Conservation (phyloP, 768 basidiomycete genomes). For the Exidia glandulosa region DNA sequence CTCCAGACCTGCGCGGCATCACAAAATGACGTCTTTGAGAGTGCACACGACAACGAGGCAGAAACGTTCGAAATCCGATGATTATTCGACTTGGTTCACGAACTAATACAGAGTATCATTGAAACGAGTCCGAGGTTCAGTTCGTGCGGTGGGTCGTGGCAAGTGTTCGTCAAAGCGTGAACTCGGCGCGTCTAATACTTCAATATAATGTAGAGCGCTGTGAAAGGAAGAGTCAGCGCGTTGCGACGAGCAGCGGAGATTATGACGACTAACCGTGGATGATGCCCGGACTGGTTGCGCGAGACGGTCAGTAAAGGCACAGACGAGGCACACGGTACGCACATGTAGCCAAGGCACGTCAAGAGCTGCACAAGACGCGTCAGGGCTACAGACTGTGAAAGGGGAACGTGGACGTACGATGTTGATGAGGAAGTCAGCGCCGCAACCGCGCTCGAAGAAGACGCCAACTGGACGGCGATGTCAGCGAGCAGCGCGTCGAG, state of each 20-base stretch:
- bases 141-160: not conserved
- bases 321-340: constrained; percentile 18
- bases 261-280: constrained; percentile 42
- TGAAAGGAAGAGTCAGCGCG: not conserved
- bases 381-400: constrained; percentile 3
- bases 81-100: too few relatives aligned
- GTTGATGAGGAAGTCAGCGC: constrained; percentile 67
- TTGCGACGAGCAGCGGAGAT: constrained; percentile 7
- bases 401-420: constrained; percentile 21
- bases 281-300: constrained; percentile 51
- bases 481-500: constrained; percentile 54
- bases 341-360: constrained; percentile 74
- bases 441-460: constrained; percentile 79
- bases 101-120: not conserved
- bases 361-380: constrained; percentile 6
- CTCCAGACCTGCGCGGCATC: too few relatives aligned
- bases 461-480: constrained; percentile 73
- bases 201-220: constrained; percentile 72
- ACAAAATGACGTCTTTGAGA: too few relatives aligned
- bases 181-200: constrained; percentile 24
- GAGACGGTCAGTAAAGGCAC: constrained; percentile 6
- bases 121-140: not conserved
- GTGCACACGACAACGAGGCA: too few relatives aligned
- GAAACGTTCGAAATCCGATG: too few relatives aligned
- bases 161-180: not conserved